phyloP scores from a whole-genome alignment of 805 yeast species.

The Candida tallmaniae region DNA sequence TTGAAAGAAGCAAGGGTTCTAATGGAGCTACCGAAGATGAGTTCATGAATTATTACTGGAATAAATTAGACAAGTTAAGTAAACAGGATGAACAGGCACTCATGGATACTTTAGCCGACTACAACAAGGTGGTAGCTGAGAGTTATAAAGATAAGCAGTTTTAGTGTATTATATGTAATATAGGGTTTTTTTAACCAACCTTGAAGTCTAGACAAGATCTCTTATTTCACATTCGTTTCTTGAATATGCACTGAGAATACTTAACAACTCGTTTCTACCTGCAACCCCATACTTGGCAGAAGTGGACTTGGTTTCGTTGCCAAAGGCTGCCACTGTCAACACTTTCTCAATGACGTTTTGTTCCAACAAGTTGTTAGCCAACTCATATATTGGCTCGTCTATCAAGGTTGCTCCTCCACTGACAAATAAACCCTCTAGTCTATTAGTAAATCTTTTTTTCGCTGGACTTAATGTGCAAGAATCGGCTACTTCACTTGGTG shows the following conservation, averaged over 20 bases:
- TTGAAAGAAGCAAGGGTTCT: conserved; percentile 41
- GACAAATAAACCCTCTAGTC: conserved; percentile 34
- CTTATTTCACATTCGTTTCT: too few relatives aligned
- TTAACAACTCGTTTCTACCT: conserved; percentile 67
- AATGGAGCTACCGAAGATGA: conserved; percentile 34
- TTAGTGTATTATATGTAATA: conserved; percentile 12
- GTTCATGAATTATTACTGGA: conserved; percentile 46
- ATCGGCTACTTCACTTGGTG: conserved; percentile 15
- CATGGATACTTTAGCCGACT: conserved; percentile 47
- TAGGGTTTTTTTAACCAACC: too few relatives aligned
- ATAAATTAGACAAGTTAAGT: conserved; percentile 38
- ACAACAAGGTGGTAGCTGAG: conserved; percentile 48
- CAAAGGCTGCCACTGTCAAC: conserved; percentile 54
- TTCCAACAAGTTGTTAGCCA: conserved; percentile 41
- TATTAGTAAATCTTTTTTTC: conserved; percentile 4
- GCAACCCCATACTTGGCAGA: conserved; percentile 60
- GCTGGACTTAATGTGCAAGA: conserved; percentile 11
- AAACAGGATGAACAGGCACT: conserved; percentile 41
- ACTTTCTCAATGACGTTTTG: conserved; percentile 39
- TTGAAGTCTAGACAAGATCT: too few relatives aligned
- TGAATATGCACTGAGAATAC: conserved; percentile 26
- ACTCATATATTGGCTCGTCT: conserved; percentile 65
- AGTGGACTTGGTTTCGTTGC: conserved; percentile 41
- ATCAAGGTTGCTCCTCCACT: conserved; percentile 65
- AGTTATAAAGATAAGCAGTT: conserved; percentile 48